phyloP scores from a whole-genome alignment of 306 rosid species.

The barrel medic (Medicago truncatula) region DNA sequence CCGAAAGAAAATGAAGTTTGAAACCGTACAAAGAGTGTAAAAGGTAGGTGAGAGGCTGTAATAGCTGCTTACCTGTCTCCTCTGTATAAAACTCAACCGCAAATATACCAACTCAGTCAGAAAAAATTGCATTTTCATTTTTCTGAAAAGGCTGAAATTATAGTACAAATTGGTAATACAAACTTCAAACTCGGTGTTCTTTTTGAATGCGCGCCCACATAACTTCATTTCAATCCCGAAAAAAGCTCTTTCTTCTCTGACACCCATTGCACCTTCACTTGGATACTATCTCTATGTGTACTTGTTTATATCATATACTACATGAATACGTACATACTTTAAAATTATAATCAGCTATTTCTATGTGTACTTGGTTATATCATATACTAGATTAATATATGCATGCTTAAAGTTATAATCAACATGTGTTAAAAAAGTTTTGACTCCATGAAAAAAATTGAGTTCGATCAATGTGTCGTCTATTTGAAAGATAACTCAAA shows the following conservation, averaged over 20 bases:
- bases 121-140: conserved; percentile 36
- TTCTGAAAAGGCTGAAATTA: conserved; percentile 48
- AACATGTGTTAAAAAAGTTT: no score
- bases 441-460: no score
- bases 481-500: no score
- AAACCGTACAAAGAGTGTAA: conserved; percentile 41
- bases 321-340: conserved; percentile 26
- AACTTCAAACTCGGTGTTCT: conserved; percentile 41
- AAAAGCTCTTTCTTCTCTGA: conserved; percentile 50
- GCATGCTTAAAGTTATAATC: no score
- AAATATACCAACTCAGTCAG: conserved; percentile 39
- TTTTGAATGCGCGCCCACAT: conserved; percentile 51
- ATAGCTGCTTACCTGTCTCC: conserved; percentile 47
- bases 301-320: not conserved
- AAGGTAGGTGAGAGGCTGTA: conserved; percentile 54
- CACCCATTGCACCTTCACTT: conserved; percentile 37
- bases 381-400: no score
- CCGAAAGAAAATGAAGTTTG: conserved; percentile 42
- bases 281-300: conserved; percentile 26
- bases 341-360: not conserved
- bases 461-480: no score
- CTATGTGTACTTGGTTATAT: no score
- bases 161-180: conserved; percentile 47
- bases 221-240: conserved; percentile 49
- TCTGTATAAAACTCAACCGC: conserved; percentile 40